Evolutionary conservation across 1,284 basidiomycete genomes (phyloP), one percentile per base, ranked within the genome.

Genomic region (Marasmius sp.): DNA sequence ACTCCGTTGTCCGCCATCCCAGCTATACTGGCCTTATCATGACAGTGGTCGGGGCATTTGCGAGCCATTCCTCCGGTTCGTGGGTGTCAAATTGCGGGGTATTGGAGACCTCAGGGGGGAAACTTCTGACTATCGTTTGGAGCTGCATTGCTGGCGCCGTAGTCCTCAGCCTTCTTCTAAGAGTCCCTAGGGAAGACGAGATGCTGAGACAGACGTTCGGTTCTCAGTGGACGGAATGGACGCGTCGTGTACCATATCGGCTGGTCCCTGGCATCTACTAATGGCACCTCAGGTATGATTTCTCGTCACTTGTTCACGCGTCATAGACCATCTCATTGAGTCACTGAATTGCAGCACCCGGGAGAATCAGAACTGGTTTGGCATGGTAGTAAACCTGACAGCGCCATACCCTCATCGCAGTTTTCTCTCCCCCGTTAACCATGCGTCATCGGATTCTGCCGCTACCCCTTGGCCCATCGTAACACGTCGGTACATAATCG

Each of bases 231-330:
- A 71, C 71, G 36, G 61, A 59, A 27, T 82, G 80, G 78, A 71
- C 74, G 6, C 61, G 59, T 60, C 67, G 60, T 49, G 80, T 83
- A 14, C 74, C 71, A 9, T 79, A 71, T 63, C 68, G 70, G 14
- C 60, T 81, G 36, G 22, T 83, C 36, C 80, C 81, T 0, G 71
- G 74, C 2, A 52, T 82, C 8, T 81, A 74, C 65, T 80, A 36
- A 37, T 27, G 27, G 27, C 27, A 27, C 27, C 27, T 27, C 27
- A 27, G 27, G 27, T 27, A 27, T 27, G 27, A 27, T 27, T 27
- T 27, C 27, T 27, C 27, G 27, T 27, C 27, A 27, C 27, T 27
- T 27, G 27, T 27, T 27, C 27, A 27, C 27, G 27, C 27, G 27
- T 27, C 27, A 27, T 27, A 27, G 27, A 27, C 27, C 27, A 27